These are phyloP conservation scores for Peltaster fructicola DNA, from an alignment of 2,329 filamentous ascomycete genomes.

Conservation along the genomic window DNA sequence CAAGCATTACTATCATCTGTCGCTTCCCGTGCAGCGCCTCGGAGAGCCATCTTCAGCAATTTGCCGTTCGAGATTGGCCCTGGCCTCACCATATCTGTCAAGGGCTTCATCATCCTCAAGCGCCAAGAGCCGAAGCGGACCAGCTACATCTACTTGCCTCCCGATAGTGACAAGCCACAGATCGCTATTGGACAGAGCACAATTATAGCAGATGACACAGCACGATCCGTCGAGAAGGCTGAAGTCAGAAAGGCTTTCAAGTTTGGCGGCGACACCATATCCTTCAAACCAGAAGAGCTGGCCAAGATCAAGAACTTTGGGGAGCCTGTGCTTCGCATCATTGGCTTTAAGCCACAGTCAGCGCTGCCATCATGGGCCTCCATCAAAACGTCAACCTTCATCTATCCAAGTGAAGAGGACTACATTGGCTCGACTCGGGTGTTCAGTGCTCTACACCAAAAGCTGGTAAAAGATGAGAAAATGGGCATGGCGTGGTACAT, in stretches of 20 bases:
- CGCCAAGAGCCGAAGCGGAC: slow-evolving; percentile 64
- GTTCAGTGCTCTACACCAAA: slow-evolving; percentile 80
- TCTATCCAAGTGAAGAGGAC: slow-evolving; percentile 83
- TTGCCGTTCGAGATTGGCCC: slow-evolving; percentile 79
- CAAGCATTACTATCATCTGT: slow-evolving; percentile 71
- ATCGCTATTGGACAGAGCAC: slow-evolving; percentile 60
- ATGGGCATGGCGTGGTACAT: slow-evolving; percentile 84
- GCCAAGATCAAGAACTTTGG: slow-evolving; percentile 64
- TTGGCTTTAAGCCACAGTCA: slow-evolving; percentile 77
- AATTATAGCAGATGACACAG: slow-evolving; percentile 60
- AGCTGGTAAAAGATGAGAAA: slow-evolving; percentile 61
- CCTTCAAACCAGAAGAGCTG: slow-evolving; percentile 73
- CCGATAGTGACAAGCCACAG: slow-evolving; percentile 64
- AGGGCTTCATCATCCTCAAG: slow-evolving; percentile 80
- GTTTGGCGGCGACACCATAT: slow-evolving; percentile 78
- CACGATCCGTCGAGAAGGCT: slow-evolving; percentile 55
- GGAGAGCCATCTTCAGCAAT: slow-evolving; percentile 70
- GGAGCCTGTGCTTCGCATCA: slow-evolving; percentile 64
- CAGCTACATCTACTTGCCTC: slow-evolving; percentile 62
- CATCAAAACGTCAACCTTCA: slow-evolving; percentile 70
- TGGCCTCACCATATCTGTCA: slow-evolving; percentile 70
- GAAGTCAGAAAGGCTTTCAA: slow-evolving; percentile 90
- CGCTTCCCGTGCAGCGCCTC: slow-evolving; percentile 74
- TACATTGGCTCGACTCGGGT: slow-evolving; percentile 83
- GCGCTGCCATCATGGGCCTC: slow-evolving; percentile 69